Evolutionary conservation across 306 rosid species (phyloP).

Genomic region (Fragaria ananassa): DNA sequence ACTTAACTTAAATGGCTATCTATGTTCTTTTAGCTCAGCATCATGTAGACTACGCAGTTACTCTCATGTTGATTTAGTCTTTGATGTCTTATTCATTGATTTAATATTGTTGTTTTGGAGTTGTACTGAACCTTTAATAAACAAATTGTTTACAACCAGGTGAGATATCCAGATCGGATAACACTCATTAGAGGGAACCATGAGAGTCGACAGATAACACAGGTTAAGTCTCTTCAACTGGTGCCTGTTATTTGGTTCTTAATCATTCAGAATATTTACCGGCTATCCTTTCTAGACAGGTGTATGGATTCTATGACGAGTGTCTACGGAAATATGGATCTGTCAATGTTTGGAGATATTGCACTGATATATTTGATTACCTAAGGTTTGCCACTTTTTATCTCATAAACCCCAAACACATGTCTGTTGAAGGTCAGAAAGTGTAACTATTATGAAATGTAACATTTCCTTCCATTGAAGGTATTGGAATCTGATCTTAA

Average conservation of each 20-base stretch:
- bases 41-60: not conserved
- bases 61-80: constrained; percentile 10
- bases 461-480: constrained; percentile 2
- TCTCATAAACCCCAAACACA: not conserved
- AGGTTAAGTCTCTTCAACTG: constrained; percentile 53
- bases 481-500: not conserved
- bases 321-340: constrained; percentile 99
- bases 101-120: not conserved
- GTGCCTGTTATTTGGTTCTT: constrained; percentile 14
- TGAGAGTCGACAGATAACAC: constrained; percentile 99
- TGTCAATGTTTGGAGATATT: constrained; percentile 98
- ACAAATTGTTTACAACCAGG: constrained; percentile 42
- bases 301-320: constrained; percentile 98
- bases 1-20: not conserved
- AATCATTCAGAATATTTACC: constrained; percentile 31
- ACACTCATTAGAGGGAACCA: constrained; percentile 99
- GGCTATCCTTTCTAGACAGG: constrained; percentile 56
- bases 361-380: constrained; percentile 96
- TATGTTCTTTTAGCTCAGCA: not conserved
- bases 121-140: not conserved
- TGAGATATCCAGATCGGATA: constrained; percentile 97
- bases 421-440: constrained; percentile 7
- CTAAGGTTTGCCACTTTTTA: constrained; percentile 55
- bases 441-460: constrained; percentile 9
- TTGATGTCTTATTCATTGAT: constrained; percentile 1